These are phyloP conservation scores for Luzula sylvatica DNA, from an alignment of 176 grass and related monocot species.

Conservation along the genomic window DNA sequence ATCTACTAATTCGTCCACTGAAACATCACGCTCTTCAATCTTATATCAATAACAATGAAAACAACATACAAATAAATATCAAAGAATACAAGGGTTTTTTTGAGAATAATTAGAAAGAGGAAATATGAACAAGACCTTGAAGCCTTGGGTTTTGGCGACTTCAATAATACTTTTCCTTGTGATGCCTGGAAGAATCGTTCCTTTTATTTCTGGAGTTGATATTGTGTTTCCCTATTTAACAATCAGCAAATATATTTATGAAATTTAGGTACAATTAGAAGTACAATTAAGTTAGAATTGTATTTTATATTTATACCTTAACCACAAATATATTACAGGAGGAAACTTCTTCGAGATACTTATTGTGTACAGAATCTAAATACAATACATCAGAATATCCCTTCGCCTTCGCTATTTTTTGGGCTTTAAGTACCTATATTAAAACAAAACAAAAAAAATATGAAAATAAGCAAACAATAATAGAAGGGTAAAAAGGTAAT, in stretches of 20 bases:
- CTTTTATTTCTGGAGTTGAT: conserved; percentile 54
- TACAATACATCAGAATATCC: conserved; percentile 84
- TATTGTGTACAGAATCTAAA: conserved; percentile 72
- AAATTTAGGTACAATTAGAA: conserved; percentile 3
- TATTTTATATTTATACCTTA: conserved; percentile 32
- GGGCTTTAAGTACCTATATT: conserved; percentile 57
- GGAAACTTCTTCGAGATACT: conserved; percentile 90
- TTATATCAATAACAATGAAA: conserved; percentile 11
- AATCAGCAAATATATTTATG: background rate
- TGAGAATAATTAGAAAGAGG: too few relatives aligned
- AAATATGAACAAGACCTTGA: conserved; percentile 28
- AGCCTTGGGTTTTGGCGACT: conserved; percentile 45
- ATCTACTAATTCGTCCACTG: conserved; percentile 62
- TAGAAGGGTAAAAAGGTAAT: conserved; percentile 4
- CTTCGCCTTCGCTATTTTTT: conserved; percentile 68
- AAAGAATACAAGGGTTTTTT: too few relatives aligned
- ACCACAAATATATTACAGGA: conserved; percentile 98
- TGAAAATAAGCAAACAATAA: conserved; percentile 6
- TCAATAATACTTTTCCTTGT: conserved; percentile 85
- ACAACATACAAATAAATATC: too few relatives aligned
- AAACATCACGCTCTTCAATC: conserved; percentile 52
- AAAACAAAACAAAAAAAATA: conserved; percentile 5
- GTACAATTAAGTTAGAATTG: background rate
- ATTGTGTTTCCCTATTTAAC: conserved; percentile 56
- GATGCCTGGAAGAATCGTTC: conserved; percentile 87